Evolutionary conservation across 2,329 filamentous ascomycete genomes (phyloP), one percentile per base, ranked within the genome.

Genomic region (Pyricularia sp.): DNA sequence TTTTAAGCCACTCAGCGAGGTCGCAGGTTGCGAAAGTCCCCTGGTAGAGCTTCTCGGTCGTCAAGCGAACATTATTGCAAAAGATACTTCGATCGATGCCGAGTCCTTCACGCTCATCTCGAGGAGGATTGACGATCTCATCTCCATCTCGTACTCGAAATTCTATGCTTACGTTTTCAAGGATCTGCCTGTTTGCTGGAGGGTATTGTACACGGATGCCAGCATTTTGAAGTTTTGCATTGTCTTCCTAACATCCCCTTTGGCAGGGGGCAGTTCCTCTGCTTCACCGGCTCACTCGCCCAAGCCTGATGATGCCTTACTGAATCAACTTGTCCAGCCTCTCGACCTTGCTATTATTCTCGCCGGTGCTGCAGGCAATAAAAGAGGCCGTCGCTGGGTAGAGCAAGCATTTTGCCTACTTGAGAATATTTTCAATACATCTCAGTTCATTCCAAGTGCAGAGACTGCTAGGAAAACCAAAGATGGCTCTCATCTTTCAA

Each of bases 331-430:
- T 1, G 82, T 96, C 40, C 80, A 81, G 64, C 76, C 81, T 1
- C 80, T 97, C 1, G 93, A 97, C 70, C 85, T 87, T 73, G 87
- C 89, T 0, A 75, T 96, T 60, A 90, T 96, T 60, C 82, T 92
- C 64, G 84, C 90, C 0, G 90, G 89, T 0, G 88, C 83, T 0
- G 84, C 84, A 1, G 79, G 82, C 0, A 68, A 73, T 33, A 66
- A 72, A 1, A 78, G 89, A 65, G 81, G 83, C 8, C 71, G 75
- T 24, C 62, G 13, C 3, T 84, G 81, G 73, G 79, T 87, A 60
- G 80, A 87, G 65, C 71, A 75, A 57, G 79, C 81, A 0, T 70
- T 89, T 28, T 72, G 74, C 3, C 62, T 78, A 30, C 75, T 84
- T 12, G 74, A 76, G 62, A 66, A 67, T 9, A 68, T 71, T 5